Evolutionary conservation across 768 basidiomycete genomes (phyloP), one percentile per base, ranked within the genome.

Genomic region (Pulveroboletus frians): DNA sequence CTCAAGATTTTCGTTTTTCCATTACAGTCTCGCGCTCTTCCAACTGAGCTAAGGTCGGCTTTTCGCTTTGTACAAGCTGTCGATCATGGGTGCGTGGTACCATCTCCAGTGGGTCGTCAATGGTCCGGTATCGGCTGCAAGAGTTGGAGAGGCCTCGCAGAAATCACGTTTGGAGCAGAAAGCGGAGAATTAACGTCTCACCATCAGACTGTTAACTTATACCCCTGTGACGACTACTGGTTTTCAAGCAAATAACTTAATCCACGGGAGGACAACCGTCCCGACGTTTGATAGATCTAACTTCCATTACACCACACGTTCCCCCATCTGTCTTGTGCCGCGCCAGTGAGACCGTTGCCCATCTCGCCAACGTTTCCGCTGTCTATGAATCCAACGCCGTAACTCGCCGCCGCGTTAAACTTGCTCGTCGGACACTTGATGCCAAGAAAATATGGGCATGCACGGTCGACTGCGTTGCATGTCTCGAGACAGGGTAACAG

Each of bases 401-500:
- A 91, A 62, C 84, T 88, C 37, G 64, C 64, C 4, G 67, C 74
- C 0, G 87, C 87, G 50, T 84, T 87, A 58, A 84, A 84, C 31
- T 65, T 58, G 42, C 69, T 59, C 11, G 74, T 58, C 2, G 89
- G 91, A 55, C 91, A 92, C 52, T 69, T 67, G 68, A 89, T 86
- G 2, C 78, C 76, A 9, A 94, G 55, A 57, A 88, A 81, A 26
- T 73, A 73, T 4, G 91, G 91, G 62, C 91, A 94, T 10, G 87
- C 78, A 23, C 91, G 78, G 54, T 87, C 84, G 20, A 78, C 81
- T 1, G 77, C 74, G 15, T 79, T 75, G 68, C 92, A 94, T 27
- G 77, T 79, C 68, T 91, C 92, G 9, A 90, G 68, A 62, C 90
- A 92, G 3, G 92, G 90, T 30, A 88, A 69, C 14, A 93, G 69